phyloP scores from a whole-genome alignment of 352 stramenopile genomes.

The Pilasporangium apinafurcum region DNA sequence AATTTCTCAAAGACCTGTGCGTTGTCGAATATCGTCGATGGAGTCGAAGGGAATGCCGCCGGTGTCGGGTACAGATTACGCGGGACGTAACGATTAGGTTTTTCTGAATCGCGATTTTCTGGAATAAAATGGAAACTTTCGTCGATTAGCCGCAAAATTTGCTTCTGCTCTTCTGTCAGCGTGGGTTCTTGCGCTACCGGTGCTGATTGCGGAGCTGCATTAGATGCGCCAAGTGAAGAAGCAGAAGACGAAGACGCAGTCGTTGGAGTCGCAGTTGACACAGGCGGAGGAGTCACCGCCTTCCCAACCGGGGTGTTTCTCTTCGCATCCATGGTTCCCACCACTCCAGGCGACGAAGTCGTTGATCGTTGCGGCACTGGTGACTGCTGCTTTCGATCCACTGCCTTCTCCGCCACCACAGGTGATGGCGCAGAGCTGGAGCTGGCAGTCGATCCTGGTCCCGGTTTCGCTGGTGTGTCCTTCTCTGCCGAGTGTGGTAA shows the following conservation, averaged over 20 bases:
- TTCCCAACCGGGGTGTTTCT: too few relatives aligned
- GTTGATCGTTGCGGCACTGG: constrained; percentile 7
- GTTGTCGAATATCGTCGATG: constrained; percentile 91
- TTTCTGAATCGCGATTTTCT: constrained; percentile 86
- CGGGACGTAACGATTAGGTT: constrained; percentile 89
- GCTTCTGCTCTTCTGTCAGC: constrained; percentile 74
- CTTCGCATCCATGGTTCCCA: too few relatives aligned
- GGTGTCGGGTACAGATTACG: constrained; percentile 94
- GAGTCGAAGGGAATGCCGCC: constrained; percentile 84
- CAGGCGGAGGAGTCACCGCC: too few relatives aligned
- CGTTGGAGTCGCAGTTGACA: neutral
- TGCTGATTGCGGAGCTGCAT: constrained; percentile 1
- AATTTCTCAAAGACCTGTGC: constrained; percentile 96
- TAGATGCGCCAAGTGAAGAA: constrained; percentile 3
- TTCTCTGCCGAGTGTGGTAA: neutral
- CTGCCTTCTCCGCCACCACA: constrained; percentile 13
- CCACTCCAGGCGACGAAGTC: constrained; percentile 5
- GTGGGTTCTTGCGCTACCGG: constrained; percentile 33
- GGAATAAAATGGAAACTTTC: constrained; percentile 91
- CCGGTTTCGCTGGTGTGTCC: neutral
- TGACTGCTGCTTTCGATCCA: constrained; percentile 5
- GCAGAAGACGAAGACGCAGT: neutral
- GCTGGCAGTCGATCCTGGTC: constrained; percentile 6
- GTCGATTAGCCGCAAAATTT: constrained; percentile 77
- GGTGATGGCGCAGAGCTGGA: constrained; percentile 28